Evolutionary conservation across 1,284 basidiomycete genomes (phyloP), one percentile per base, ranked within the genome.

Genomic region (Apiotrichum gamsii): DNA sequence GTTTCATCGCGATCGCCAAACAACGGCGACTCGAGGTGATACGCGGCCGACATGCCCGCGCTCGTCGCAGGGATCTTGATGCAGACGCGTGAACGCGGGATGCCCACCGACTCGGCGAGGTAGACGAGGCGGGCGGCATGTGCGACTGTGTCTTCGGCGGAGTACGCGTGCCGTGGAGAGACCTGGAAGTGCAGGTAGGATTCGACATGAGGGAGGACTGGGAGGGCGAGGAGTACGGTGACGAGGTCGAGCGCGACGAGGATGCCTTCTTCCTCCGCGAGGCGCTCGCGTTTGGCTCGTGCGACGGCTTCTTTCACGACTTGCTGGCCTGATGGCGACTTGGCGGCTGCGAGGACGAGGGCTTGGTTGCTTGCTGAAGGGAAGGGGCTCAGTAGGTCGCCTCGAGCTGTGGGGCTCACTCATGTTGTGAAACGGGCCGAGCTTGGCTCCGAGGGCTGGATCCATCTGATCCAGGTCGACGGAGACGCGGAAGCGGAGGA

Each of bases 1-100:
- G n/a, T n/a, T n/a, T n/a, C n/a, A n/a, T n/a, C n/a, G n/a, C n/a
- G n/a, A n/a, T n/a, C n/a, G n/a, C n/a, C n/a, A n/a, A n/a, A n/a
- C 21, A 57, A 59, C 14, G 37, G 34, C 23, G 52, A 48, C 39
- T 57, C 45, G 20, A 49, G 43, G 3, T 25, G 15, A 16, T 15
- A 37, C 20, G 59, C 52, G 21, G 60, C 63, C 13, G 46, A 47
- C 57, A 65, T 59, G n/a, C 59, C 62, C 4, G 60, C 43, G 5
- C 62, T 60, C 2, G 62, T 65, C 23, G 54, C 43, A 29, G 61
- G 63, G 44, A 65, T 59, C 52, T 64, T 64, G 56, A 64, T 60
- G 50, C 62, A 64, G 47, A 58, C 58, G 6, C 63, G 55, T 6
- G 24, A 28, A 5, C 44, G 40, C 5, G 51, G 47, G 32, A 57